phyloP scores from a whole-genome alignment of 768 basidiomycete species.

The Heimioporus sp. region DNA sequence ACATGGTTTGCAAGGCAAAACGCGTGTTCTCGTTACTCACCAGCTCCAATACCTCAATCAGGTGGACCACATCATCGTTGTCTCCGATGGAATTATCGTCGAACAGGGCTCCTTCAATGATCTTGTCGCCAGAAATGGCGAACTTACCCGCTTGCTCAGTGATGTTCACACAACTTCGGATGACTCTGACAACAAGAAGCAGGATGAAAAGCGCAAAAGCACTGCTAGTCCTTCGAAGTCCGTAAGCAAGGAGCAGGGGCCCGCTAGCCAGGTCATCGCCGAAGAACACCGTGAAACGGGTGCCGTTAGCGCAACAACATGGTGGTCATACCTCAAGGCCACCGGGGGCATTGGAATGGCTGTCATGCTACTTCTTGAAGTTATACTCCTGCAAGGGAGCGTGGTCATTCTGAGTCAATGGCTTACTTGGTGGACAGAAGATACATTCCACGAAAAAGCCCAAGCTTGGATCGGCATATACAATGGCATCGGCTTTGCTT shows the following conservation, averaged over 20 bases:
- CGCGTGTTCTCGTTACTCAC: slow-evolving; percentile 29
- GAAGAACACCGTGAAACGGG: slow-evolving; percentile 27
- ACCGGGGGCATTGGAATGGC: slow-evolving; percentile 23
- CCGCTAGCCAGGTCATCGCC: slow-evolving; percentile 15
- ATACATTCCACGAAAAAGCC: slow-evolving; percentile 23
- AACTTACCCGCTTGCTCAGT: slow-evolving; percentile 25
- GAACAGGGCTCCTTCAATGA: slow-evolving; percentile 45
- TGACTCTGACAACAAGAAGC: slow-evolving; percentile 4
- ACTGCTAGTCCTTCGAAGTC: slow-evolving; percentile 4
- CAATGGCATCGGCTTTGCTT: slow-evolving; percentile 23
- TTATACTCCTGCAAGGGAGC: slow-evolving; percentile 24
- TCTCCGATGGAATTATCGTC: slow-evolving; percentile 42
- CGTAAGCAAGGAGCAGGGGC: slow-evolving; percentile 8
- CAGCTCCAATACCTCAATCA: slow-evolving; percentile 31
- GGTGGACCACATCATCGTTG: slow-evolving; percentile 47
- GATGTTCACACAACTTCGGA: slow-evolving; percentile 15
- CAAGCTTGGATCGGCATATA: slow-evolving; percentile 29
- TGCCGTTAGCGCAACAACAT: slow-evolving; percentile 21
- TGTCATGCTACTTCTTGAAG: slow-evolving; percentile 16
- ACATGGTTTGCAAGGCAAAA: slow-evolving; percentile 20
- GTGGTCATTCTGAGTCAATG: slow-evolving; percentile 26
- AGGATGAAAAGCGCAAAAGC: slow-evolving; percentile 23
- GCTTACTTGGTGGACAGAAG: slow-evolving; percentile 32
- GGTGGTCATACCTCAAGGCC: slow-evolving; percentile 33
- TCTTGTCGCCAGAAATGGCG: slow-evolving; percentile 30